Conservation (phyloP, 768 basidiomycete genomes). For the Chalciporus pseudorubinellus region DNA sequence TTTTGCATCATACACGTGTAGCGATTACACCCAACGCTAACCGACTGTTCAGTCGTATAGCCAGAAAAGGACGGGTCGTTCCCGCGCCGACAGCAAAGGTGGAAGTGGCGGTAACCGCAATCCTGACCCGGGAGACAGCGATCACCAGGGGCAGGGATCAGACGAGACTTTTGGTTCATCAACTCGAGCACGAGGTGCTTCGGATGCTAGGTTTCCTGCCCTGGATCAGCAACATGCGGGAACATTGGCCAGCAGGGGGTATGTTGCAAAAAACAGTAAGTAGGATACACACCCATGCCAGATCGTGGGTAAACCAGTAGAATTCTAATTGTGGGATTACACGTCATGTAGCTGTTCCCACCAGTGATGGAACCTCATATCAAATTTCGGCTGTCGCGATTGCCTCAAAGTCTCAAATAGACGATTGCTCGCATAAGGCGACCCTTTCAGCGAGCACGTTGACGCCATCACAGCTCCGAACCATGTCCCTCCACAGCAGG, state of each 20-base stretch:
- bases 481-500: constrained; percentile 31
- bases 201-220: constrained; percentile 51
- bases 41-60: constrained; percentile 61
- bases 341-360: constrained; percentile 22
- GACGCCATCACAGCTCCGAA: constrained; percentile 17
- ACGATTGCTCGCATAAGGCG: constrained; percentile 20
- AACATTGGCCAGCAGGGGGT: constrained; percentile 17
- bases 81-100: constrained; percentile 47
- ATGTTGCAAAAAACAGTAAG: constrained; percentile 29
- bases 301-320: constrained; percentile 21
- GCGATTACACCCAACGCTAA: constrained; percentile 13
- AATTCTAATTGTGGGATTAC: constrained; percentile 24
- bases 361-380: constrained; percentile 14
- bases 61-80: constrained; percentile 61
- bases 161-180: constrained; percentile 34
- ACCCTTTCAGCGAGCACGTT: constrained; percentile 26
- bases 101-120: constrained; percentile 40
- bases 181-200: constrained; percentile 61
- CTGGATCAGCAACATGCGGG: constrained; percentile 28
- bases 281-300: constrained; percentile 16
- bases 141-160: constrained; percentile 32
- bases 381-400: constrained; percentile 13
- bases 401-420: constrained; percentile 13
- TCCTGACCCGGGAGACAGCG: constrained; percentile 37
- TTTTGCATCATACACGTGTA: background rate